Evolutionary conservation across 169 alveolate genomes (phyloP), one percentile per base, ranked within the genome.

Genomic region (Plasmodium gonderi): DNA sequence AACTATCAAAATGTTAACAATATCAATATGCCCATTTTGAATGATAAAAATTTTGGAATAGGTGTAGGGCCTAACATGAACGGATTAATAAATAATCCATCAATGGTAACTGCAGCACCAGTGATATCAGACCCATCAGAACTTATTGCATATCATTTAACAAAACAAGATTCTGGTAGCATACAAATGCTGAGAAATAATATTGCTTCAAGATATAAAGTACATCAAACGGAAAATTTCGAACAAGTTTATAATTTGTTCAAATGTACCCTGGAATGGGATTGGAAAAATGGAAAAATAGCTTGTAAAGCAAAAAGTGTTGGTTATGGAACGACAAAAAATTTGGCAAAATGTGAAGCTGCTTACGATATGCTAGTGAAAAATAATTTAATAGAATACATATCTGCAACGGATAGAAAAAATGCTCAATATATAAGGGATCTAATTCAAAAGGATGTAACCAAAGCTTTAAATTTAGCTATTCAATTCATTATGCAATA

Each of bases 361-460:
- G 93, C 93, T 26, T 87, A 87, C 68, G 93, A 87, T 29, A 87
- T 87, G 93, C 49, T 87, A 26, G 93, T 87, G 33, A 87, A 87
- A 75, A 87, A 87, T 40, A 87, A 87, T 44, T 78, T 87, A 60
- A 75, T 87, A 38, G 93, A 87, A 78, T 87, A 87, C 20, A 75
- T 87, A 51, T 87, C 93, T 17, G 38, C 93, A 26, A 87, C 93
- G 2, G 93, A 87, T 87, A 87, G 93, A 26, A 87, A 87, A 45
- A 87, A 75, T 75, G 93, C 93, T 0, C 93, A 87, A 60, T 87
- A 51, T 87, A 87, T 87, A 51, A 87, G 78, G 68, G 93, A 87
- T 75, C 64, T 87, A 33, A 87, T 87, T n/a, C 65, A 81, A 65
- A 75, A 75, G 47, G 93, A 87, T 87, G 42, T 87, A 65, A 74